Conservation (phyloP, 345 rosid genomes). For the Citrus unshiu region DNA sequence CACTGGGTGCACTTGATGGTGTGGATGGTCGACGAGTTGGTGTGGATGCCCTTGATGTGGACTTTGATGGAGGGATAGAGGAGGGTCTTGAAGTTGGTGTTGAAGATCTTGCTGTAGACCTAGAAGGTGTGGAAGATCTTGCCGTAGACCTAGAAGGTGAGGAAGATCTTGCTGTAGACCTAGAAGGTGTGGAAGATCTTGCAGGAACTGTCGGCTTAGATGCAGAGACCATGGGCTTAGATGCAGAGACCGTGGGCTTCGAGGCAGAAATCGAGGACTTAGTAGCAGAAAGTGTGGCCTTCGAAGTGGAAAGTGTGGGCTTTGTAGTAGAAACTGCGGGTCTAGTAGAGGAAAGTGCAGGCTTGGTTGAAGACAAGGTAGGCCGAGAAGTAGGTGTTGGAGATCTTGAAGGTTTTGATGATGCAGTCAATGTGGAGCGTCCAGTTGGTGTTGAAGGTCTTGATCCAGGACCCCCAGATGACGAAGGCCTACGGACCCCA, state of each 20-base stretch:
- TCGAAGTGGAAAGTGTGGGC: constrained; percentile 36
- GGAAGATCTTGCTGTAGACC: constrained; percentile 71
- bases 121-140: constrained; percentile 90
- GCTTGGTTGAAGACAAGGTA: constrained; percentile 52
- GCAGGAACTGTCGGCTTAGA: constrained; percentile 35
- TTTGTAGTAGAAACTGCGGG: constrained; percentile 33
- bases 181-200: constrained; percentile 86
- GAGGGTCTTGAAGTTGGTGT: constrained; percentile 84
- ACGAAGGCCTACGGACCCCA: constrained; percentile 78
- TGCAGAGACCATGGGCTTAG: constrained; percentile 38
- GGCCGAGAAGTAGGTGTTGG: constrained; percentile 86
- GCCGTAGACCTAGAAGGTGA: constrained; percentile 78
- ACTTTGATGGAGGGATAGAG: constrained; percentile 61
- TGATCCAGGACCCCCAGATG: constrained; percentile 95
- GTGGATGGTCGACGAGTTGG: constrained; percentile 82
- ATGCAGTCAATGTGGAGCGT: constrained; percentile 50
- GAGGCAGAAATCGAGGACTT: constrained; percentile 50
- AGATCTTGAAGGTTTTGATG: constrained; percentile 65
- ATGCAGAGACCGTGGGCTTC: constrained; percentile 30
- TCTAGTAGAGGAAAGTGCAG: constrained; percentile 37
- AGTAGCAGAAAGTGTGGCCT: constrained; percentile 37
- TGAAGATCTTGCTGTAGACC: constrained; percentile 74
- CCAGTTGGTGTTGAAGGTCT: constrained; percentile 91
- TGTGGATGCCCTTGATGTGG: constrained; percentile 73
- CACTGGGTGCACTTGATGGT: constrained; percentile 44